These are phyloP conservation scores for Ogataea nonfermentans DNA, from an alignment of 805 yeast species.

Conservation along the genomic window DNA sequence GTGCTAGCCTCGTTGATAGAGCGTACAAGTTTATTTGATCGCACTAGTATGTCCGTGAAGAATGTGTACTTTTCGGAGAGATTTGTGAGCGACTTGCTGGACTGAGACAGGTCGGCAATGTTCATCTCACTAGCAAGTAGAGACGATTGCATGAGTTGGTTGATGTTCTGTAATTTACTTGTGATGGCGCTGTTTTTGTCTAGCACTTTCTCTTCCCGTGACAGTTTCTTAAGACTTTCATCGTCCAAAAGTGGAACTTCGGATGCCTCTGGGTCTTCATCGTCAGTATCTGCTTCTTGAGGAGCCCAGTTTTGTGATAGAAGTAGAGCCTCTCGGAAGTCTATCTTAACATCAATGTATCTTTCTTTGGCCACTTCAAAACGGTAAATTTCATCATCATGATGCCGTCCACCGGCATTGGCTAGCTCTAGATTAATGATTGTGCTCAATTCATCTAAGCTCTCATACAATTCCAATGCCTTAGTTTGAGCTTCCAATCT, in stretches of 20 bases:
- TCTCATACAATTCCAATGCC: conserved; percentile 22
- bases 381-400: conserved; percentile 2
- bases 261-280: not conserved
- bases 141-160: conserved; percentile 47
- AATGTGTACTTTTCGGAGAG: conserved; percentile 42
- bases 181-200: conserved; percentile 48
- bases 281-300: conserved; percentile 11
- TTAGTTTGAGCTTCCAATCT: conserved; percentile 13
- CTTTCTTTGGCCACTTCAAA: conserved; percentile 24
- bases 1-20: conserved; percentile 52
- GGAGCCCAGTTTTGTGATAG: conserved; percentile 24
- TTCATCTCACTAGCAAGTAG: conserved; percentile 51
- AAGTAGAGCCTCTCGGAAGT: conserved; percentile 30
- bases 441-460: conserved; percentile 17
- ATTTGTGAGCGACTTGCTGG: conserved; percentile 40
- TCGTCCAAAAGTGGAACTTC: conserved; percentile 28
- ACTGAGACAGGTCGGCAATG: conserved; percentile 45
- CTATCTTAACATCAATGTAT: conserved; percentile 25
- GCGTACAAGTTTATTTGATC: conserved; percentile 45
- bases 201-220: conserved; percentile 41
- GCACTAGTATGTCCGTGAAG: conserved; percentile 41
- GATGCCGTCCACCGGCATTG: conserved; percentile 7
- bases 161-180: conserved; percentile 44
- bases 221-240: conserved; percentile 25
- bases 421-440: conserved; percentile 13